Base-by-base conservation (phyloP, 305 asterid species). In the Plantago rigida region DNA sequence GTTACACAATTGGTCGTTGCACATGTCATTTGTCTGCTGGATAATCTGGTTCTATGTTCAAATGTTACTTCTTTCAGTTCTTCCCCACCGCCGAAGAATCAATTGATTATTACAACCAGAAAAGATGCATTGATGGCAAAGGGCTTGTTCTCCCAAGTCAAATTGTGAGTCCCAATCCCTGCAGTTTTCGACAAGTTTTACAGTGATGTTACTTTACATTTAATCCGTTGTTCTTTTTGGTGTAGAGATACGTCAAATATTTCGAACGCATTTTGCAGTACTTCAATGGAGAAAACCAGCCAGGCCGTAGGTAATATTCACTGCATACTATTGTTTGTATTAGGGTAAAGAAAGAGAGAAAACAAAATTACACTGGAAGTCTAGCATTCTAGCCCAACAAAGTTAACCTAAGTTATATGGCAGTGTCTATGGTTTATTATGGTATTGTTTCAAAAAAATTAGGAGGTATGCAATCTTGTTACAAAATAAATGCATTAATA, bases 31-130 rank as follows among this genome's bases (percentile, higher is more conserved):
- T 34, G 44, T 9, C 42, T 51, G 45, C 10, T n/a, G 13, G 31
- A 17, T 29, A 46, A 44, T 5, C 39, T 51, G 22, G 9, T 6
- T 60, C 47, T 45, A 49, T 67, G 8, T 49, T 48, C 51, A 8
- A 12, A 24, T 26, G 24, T 70, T 44, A 45, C 69, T 70, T 26
- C 70, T 59, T 57, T 24, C 78, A 93, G 99, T 93, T 93, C 82
- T 93, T 89, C 69, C 99, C 99, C 42, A 93, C 99, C 4, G 97
- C 97, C 13, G 95, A 93, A 79, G 97, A 93, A 76, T 93, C 90
- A 44, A 93, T 93, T 61, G 96, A 89, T 64, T 93, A 81, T 78
- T 93, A 93, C 79, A 93, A 93, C 66, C 97, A 93, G 82, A 93
- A 89, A 79, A 79, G 99, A 71, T 93, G 99, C 66, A 63, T 83